Base-by-base conservation (phyloP, 106 monocot genomes). In the Dendrobium chrysotoxum region DNA sequence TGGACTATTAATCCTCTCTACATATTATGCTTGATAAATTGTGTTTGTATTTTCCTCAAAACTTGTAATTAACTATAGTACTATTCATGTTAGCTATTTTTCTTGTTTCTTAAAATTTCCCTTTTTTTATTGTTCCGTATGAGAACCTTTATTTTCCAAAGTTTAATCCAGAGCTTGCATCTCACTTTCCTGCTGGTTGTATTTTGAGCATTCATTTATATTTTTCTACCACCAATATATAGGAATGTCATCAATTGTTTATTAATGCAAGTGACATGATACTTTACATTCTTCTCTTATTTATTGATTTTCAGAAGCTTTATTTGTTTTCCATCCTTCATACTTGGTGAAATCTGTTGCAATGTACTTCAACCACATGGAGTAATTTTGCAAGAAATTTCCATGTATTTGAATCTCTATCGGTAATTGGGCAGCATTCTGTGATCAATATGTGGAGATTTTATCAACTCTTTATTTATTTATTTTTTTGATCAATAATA, bases 121-220 rank as follows among this genome's bases (percentile, higher is more conserved):
- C 0, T 31, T 35, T 70, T 23, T 23, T 61, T 23, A 61, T 20
- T 35, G 7, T 70, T 35, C 70, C 2, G 16, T 31, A 16, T 16
- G 13, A 35, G 70, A 28, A 70, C 31, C 4, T n/a, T n/a, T 61
- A 23, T 5, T 35, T 44, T 18, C 40, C 30, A 70, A 28, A 30
- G 35, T 42, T 40, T 74, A 74, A 74, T 41, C 39, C 20, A 40
- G 20, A 42, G n/a, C 41, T 74, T 41, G 21, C 40, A 74, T 21
- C 39, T 74, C 20, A 42, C 41, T 42, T 40, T 23, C 20, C n/a
- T 40, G 7, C 23, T 74, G 0, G 41, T 74, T 74, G 0, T 18
- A 42, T 74, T 20, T n/a, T 74, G 6, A 35, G 17, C 70, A 39
- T 40, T 74, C 74, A 10, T 74, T 74, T 74, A 42, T 74, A 74